Percentiles rank a stretch among this genome's conserved stretches.
phyloP scores from a whole-genome alignment of 2,329 filamentous ascomycete species.

The Ophiostoma pallidulum region DNA sequence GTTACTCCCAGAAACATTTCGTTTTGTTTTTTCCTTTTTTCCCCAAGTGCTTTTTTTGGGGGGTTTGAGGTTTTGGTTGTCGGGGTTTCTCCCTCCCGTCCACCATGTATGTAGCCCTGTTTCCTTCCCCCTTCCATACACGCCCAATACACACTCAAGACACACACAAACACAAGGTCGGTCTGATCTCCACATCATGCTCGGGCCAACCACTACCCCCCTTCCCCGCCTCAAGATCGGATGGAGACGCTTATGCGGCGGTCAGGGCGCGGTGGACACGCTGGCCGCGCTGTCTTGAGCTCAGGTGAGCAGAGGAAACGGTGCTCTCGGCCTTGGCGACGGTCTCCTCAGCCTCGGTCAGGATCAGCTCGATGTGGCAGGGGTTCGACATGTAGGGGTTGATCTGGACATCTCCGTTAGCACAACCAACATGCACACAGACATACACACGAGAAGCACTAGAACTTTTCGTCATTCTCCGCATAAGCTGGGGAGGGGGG shows the following conservation, averaged over 20 bases:
- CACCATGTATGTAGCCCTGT: not conserved
- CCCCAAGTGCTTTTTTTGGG: not conserved
- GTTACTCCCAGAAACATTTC: not conserved
- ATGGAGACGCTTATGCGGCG: conserved; percentile 40
- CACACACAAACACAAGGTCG: too few species aligned
- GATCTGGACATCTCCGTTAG: too few species aligned
- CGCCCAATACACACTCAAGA: conserved; percentile 8
- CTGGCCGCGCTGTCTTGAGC: conserved; percentile 82
- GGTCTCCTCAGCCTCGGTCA: conserved; percentile 93
- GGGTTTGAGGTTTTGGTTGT: not conserved
- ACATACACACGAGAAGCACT: not conserved
- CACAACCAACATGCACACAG: not conserved
- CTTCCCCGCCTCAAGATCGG: not conserved
- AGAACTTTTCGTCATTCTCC: too few species aligned
- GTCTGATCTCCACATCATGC: too few species aligned
- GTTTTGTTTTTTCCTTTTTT: not conserved
- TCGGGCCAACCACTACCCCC: not conserved
- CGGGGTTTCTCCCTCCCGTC: not conserved
- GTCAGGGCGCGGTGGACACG: conserved; percentile 56
- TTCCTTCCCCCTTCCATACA: conserved; percentile 2
- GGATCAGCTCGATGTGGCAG: conserved; percentile 99
- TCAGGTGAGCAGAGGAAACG: conserved; percentile 60
- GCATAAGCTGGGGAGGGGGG: too few species aligned
- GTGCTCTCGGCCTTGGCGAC: conserved; percentile 78
- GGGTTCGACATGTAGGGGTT: conserved; percentile 99